A percentile compares a stretch with the other conserved stretches of the same genome.
Evolutionary conservation across 2,329 filamentous ascomycete genomes (phyloP).

Genomic region (Fusarium keratoplasticum): DNA sequence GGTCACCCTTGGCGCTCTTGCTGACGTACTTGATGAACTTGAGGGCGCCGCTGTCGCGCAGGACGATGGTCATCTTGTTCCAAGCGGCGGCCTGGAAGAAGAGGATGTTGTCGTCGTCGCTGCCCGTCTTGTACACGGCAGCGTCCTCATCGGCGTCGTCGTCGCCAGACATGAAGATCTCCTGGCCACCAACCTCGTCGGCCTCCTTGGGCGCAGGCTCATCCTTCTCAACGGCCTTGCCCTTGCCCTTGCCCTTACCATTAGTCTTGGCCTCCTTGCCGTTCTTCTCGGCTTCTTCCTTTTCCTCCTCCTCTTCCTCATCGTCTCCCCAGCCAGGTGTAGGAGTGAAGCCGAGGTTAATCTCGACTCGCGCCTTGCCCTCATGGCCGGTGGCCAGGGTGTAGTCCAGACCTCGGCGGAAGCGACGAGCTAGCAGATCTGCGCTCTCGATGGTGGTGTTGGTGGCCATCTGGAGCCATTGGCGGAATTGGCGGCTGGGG

Average conservation of each 20-base stretch:
- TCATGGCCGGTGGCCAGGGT: conserved; percentile 90
- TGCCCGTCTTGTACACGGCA: conserved; percentile 84
- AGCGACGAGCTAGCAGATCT: conserved; percentile 85
- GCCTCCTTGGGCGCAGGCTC: conserved; percentile 50
- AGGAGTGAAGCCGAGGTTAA: conserved; percentile 89
- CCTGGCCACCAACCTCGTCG: conserved; percentile 78
- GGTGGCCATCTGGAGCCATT: conserved; percentile 89
- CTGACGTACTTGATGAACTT: conserved; percentile 98
- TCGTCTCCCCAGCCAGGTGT: conserved; percentile 86
- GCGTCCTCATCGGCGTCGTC: conserved; percentile 79
- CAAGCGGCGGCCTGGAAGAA: conserved; percentile 76
- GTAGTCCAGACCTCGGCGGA: conserved; percentile 89
- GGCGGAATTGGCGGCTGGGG: conserved; percentile 85
- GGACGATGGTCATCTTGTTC: conserved; percentile 92
- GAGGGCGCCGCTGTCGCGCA: conserved; percentile 86
- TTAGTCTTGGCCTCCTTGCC: conserved; percentile 44
- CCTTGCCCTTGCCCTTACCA: conserved; percentile 44
- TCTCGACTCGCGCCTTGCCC: conserved; percentile 82
- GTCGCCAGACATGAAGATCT: conserved; percentile 94
- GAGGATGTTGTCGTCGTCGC: conserved; percentile 79
- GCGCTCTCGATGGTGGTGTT: conserved; percentile 78
- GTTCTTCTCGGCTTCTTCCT: conserved; percentile 49
- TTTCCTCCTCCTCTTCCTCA: conserved; percentile 59
- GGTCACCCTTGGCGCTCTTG: conserved; percentile 82
- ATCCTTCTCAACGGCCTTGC: conserved; percentile 32